A percentile compares a stretch with the other conserved stretches of the same genome.
Evolutionary conservation across 805 yeast species (phyloP).

Genomic region (Torulaspora franciscae): DNA sequence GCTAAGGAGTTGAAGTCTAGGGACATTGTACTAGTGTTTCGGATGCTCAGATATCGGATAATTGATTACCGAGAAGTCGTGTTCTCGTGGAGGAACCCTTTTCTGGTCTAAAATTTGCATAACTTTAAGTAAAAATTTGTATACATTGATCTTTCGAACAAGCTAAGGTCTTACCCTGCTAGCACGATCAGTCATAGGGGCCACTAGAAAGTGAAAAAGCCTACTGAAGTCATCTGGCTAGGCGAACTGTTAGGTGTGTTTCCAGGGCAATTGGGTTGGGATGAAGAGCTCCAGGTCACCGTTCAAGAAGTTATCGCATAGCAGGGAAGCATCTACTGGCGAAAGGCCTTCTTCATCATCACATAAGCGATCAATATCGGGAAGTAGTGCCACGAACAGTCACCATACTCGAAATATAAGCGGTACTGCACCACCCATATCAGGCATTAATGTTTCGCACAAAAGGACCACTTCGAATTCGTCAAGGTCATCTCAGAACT

Average conservation of each 20-base stretch:
- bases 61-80: not conserved
- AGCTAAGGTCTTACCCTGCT: conserved; percentile 1
- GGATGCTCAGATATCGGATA: not conserved
- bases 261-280: not conserved
- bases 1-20: conserved; percentile 47
- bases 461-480: conserved; percentile 34
- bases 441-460: conserved; percentile 25
- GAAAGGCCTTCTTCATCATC: conserved; percentile 16
- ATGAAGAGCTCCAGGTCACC: conserved; percentile 38
- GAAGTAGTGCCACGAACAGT: conserved; percentile 10
- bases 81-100: not conserved
- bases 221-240: not conserved
- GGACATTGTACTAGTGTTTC: conserved; percentile 18
- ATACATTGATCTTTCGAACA: not conserved
- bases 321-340: conserved; percentile 33
- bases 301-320: conserved; percentile 34
- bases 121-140: conserved; percentile 5
- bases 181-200: conserved; percentile 4
- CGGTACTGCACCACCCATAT: conserved; percentile 24
- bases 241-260: not conserved
- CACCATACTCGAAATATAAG: conserved; percentile 19
- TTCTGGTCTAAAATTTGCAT: not conserved
- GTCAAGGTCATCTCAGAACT: conserved; percentile 31
- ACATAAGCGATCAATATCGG: conserved; percentile 24
- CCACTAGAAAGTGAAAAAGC: not conserved